A percentile compares a stretch with the other conserved stretches of the same genome.
These are phyloP conservation scores for Aspergillus bertholletiae DNA, from an alignment of 495 filamentous ascomycete genomes.

Conservation along the genomic window DNA sequence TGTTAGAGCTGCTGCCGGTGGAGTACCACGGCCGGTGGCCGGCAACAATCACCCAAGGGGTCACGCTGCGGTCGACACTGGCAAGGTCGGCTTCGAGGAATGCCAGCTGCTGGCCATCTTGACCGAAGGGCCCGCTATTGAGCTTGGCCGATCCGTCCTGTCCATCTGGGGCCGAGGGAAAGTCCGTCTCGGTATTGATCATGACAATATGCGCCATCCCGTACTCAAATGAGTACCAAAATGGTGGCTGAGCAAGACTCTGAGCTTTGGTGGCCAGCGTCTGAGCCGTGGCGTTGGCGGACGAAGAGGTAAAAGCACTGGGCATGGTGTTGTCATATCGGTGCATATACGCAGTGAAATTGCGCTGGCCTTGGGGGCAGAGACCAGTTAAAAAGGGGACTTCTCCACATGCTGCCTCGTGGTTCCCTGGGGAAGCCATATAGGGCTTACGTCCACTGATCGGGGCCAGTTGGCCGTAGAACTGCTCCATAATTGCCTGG, in stretches of 20 bases:
- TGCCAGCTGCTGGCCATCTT: slow-evolving; percentile 25
- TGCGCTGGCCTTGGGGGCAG: slow-evolving; percentile 55
- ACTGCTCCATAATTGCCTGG: slow-evolving; percentile 52
- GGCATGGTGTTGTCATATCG: slow-evolving; percentile 52
- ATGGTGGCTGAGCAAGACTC: slow-evolving; percentile 51
- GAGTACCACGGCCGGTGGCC: slow-evolving; percentile 62
- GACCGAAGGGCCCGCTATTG: slow-evolving; percentile 51
- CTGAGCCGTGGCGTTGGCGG: slow-evolving; percentile 43
- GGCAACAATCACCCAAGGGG: slow-evolving; percentile 56
- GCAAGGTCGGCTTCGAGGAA: slow-evolving; percentile 48
- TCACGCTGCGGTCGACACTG: slow-evolving; percentile 45
- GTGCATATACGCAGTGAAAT: slow-evolving; percentile 58
- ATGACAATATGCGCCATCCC: slow-evolving; percentile 55
- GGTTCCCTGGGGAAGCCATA: slow-evolving; percentile 54
- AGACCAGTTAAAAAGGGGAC: slow-evolving; percentile 39
- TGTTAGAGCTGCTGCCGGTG: slow-evolving; percentile 27
- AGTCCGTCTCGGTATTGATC: slow-evolving; percentile 58
- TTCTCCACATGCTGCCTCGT: slow-evolving; percentile 51
- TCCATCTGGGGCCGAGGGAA: slow-evolving; percentile 40
- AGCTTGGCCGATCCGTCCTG: slow-evolving; percentile 43
- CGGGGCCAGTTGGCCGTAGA: slow-evolving; percentile 47
- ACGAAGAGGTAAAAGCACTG: slow-evolving; percentile 40
- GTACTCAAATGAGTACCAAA: slow-evolving; percentile 65
- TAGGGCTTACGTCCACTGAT: slow-evolving; percentile 45
- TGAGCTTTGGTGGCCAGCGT: slow-evolving; percentile 45